Conservation (phyloP, 2,329 filamentous ascomycete genomes). For the Coniochaeta sp. region DNA sequence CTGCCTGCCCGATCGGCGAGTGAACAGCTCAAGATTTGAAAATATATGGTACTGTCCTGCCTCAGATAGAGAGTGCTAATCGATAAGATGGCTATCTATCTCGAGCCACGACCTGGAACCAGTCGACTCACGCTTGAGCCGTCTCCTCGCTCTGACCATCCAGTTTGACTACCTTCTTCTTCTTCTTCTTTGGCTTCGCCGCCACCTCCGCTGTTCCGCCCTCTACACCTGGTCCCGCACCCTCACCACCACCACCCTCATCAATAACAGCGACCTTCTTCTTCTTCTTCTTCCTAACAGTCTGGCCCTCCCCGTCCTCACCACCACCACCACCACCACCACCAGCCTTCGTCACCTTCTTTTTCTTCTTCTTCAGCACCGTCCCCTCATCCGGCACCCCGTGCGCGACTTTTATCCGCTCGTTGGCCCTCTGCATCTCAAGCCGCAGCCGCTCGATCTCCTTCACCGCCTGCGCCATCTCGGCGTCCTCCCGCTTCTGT, state of each 20-base stretch:
- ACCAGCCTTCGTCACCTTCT: slow-evolving; percentile 30
- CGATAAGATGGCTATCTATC: not conserved
- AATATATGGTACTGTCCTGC: not conserved
- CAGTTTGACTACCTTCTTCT: slow-evolving; percentile 14
- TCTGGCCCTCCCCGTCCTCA: slow-evolving; percentile 16
- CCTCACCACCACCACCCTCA: slow-evolving; percentile 5
- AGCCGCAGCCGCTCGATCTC: slow-evolving; percentile 81
- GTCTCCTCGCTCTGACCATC: slow-evolving; percentile 10
- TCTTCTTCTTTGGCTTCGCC: slow-evolving; percentile 12
- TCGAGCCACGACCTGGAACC: not conserved
- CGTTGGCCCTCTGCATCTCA: slow-evolving; percentile 81
- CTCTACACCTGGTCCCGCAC: not conserved
- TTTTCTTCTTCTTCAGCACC: slow-evolving; percentile 61
- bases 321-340: slow-evolving; percentile 6
- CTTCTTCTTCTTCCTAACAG: slow-evolving; percentile 25
- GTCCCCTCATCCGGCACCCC: slow-evolving; percentile 60
- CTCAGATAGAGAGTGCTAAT: not conserved
- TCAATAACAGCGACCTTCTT: slow-evolving; percentile 15
- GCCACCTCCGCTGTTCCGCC: slow-evolving; percentile 10
- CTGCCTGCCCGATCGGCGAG: not conserved
- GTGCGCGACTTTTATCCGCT: slow-evolving; percentile 64
- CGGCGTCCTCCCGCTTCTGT: slow-evolving; percentile 69
- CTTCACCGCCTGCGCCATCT: slow-evolving; percentile 82
- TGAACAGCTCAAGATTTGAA: not conserved
- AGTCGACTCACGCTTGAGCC: not conserved